A percentile compares a stretch with the other conserved stretches of the same genome.
phyloP scores from a whole-genome alignment of 306 rosid species.

The Oemleria cerasiformis region DNA sequence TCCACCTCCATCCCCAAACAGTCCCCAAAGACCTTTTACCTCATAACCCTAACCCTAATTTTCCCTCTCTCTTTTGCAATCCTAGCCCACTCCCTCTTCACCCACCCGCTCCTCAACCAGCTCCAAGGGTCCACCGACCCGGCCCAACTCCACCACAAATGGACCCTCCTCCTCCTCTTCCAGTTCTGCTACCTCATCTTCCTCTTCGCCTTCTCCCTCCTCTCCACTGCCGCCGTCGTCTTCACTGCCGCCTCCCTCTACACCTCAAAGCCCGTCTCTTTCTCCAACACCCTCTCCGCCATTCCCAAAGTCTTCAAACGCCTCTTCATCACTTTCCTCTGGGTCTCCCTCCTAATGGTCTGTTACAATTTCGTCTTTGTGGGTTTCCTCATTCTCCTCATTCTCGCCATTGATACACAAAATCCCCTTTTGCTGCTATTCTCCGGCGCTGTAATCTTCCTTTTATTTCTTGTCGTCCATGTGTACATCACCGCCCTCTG shows the following conservation, averaged over 20 bases:
- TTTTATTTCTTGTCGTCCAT: conserved; percentile 63
- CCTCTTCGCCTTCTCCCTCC: conserved; percentile 89
- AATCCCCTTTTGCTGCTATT: conserved; percentile 36
- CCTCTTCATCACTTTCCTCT: conserved; percentile 75
- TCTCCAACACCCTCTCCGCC: conserved; percentile 67
- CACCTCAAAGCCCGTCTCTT: conserved; percentile 78
- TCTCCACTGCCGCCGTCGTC: conserved; percentile 92
- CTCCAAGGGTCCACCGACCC: conserved; percentile 57
- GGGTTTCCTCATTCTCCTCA: conserved; percentile 35
- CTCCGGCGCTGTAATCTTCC: conserved; percentile 26
- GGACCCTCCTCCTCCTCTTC: conserved; percentile 68
- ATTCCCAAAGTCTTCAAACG: conserved; percentile 85
- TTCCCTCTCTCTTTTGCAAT: conserved; percentile 93
- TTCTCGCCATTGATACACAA: conserved; percentile 54
- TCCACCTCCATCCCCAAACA: conserved; percentile 72
- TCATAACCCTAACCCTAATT: conserved; percentile 65
- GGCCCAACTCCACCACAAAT: conserved; percentile 54
- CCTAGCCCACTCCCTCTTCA: conserved; percentile 88
- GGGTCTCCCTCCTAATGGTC: conserved; percentile 75
- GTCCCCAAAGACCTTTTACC: conserved; percentile 82
- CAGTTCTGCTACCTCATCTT: conserved; percentile 84
- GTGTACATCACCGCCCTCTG: conserved; percentile 82
- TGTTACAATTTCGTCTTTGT: conserved; percentile 55
- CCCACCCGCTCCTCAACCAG: conserved; percentile 67
- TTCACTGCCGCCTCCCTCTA: conserved; percentile 95